Base-by-base conservation (phyloP, 495 filamentous ascomycete species). In the Xylaria curta region DNA sequence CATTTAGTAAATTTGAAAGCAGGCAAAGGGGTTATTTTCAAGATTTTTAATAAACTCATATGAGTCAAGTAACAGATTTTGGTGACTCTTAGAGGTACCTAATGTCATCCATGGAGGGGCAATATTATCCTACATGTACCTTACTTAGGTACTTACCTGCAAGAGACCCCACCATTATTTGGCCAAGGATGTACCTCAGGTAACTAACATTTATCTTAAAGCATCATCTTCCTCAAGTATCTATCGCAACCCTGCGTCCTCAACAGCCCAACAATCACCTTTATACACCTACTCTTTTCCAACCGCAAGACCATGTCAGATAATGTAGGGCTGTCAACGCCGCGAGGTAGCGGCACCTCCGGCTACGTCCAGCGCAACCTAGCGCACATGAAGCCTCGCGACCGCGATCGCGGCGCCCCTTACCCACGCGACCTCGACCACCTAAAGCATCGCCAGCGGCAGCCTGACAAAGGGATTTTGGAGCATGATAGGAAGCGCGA, bases 331-430 rank as follows among this genome's bases (percentile, higher is more conserved):
- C 94, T 99, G 78, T 87, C 92, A 65, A 99, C 97, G 26, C 97
- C 97, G 7, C 92, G 97, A 72, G 97, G 97, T 69, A 94, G 90
- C 75, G 96, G 96, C 68, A 99, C 97, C 71, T 97, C 94, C 4
- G 97, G 97, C 78, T 98, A 98, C 84, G 94, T 99, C 66, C 95
- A 98, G 79, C 93, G 93, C 78, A 99, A 98, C 83, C 87, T 91
- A 70, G 95, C 97, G 9, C 90, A 96, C 84, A 89, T 97, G 66
- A 90, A 87, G 74, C 94, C 92, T 13, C 94, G 95, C 83, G 88
- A 91, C 76, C 80, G 82, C 53, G 68, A 70, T 26, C 69, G 69
- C 10, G 83, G 73, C 19, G 85, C 88, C 4, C 87, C 89, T 0
- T 94, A 94, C 71, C 84, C 83, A 38, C 91, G 90, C 78, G 87